Conservation (phyloP, 2,329 filamentous ascomycete genomes). For the Colletotrichum simmondsii region DNA sequence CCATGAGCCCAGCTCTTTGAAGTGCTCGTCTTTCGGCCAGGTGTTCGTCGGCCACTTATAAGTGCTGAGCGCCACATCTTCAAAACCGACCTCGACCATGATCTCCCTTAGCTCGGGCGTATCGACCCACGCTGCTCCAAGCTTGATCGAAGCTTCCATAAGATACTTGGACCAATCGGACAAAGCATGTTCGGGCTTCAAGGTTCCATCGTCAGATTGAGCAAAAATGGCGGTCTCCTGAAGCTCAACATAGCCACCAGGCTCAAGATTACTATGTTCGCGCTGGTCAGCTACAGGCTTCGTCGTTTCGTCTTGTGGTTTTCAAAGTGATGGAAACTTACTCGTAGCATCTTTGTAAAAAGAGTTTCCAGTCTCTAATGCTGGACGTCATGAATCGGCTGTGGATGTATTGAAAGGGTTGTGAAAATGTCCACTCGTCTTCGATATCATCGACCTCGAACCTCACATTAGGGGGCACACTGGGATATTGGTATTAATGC, state of each 20-base stretch:
- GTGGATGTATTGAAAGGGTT: constrained; percentile 43
- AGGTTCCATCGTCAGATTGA: constrained; percentile 53
- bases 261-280: constrained; percentile 42
- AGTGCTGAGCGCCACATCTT: constrained; percentile 58
- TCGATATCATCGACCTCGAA: constrained; percentile 57
- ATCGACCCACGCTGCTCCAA: constrained; percentile 42
- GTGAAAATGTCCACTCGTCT: constrained; percentile 48
- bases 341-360: neutral
- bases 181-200: constrained; percentile 37
- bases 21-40: constrained; percentile 61
- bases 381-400: constrained; percentile 34
- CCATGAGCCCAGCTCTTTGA: constrained; percentile 60
- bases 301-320: constrained; percentile 35
- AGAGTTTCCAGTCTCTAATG: neutral
- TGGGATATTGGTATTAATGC: neutral
- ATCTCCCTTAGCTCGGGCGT: constrained; percentile 40
- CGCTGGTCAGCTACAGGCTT: neutral
- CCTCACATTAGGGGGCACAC: constrained; percentile 54
- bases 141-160: constrained; percentile 41
- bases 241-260: constrained; percentile 56
- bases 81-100: constrained; percentile 61
- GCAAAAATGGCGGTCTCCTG: constrained; percentile 53
- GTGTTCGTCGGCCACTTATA: constrained; percentile 61
- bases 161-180: constrained; percentile 45
- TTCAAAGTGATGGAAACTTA: constrained; percentile 36